Evolutionary conservation across 2,329 filamentous ascomycete species (phyloP).

Genomic region (Exophiala calicioides): DNA sequence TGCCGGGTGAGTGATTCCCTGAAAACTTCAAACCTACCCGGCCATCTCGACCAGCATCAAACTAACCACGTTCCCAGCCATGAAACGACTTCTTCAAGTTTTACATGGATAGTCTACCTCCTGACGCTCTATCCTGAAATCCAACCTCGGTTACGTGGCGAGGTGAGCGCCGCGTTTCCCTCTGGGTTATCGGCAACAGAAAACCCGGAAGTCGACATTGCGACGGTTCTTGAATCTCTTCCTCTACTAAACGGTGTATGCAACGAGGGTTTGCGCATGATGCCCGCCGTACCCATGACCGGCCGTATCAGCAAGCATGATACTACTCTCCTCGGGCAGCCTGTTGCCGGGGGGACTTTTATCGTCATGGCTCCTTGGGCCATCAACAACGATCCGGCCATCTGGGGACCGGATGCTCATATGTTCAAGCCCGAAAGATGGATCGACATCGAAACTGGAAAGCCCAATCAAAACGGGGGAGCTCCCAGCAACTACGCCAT

Average conservation of each 20-base stretch:
- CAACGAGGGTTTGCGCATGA: conserved; percentile 42
- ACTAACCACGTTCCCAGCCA: conserved; percentile 49
- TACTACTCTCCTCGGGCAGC: conserved; percentile 48
- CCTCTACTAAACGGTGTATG: conserved; percentile 56
- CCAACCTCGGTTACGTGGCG: conserved; percentile 66
- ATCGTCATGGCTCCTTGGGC: conserved; percentile 46
- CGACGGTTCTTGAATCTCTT: conserved; percentile 63
- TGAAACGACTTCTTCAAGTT: conserved; percentile 73
- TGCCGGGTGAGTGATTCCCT: conserved; percentile 49
- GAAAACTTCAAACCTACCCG: not conserved
- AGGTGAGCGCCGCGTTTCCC: conserved; percentile 65
- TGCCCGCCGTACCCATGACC: conserved; percentile 41
- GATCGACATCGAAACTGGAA: conserved; percentile 61
- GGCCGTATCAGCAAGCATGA: conserved; percentile 41
- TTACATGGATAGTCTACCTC: conserved; percentile 74
- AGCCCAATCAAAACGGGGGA: conserved; percentile 36
- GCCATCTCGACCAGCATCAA: not conserved
- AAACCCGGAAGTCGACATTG: conserved; percentile 4
- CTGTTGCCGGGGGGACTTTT: conserved; percentile 47
- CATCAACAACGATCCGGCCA: conserved; percentile 30
- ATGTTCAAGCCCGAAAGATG: conserved; percentile 40
- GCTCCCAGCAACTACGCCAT: conserved; percentile 75
- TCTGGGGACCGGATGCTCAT: conserved; percentile 35
- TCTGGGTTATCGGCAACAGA: conserved; percentile 35
- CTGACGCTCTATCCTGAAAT: conserved; percentile 66